Conservation (phyloP, 208 protist species). For the Acanthamoeba sp. region DNA sequence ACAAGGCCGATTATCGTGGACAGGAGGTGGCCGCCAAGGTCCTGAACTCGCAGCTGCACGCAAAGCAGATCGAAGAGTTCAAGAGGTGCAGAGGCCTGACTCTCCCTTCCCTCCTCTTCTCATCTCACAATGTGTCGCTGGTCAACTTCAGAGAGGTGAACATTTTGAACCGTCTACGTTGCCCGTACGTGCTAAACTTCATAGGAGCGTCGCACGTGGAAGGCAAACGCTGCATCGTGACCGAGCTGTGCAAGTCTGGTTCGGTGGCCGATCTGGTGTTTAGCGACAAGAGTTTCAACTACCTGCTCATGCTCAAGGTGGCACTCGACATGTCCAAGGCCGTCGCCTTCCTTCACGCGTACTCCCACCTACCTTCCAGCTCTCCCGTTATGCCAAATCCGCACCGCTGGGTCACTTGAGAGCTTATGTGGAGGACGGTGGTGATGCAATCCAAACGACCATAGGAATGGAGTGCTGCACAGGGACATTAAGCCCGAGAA, state of each 20-base stretch:
- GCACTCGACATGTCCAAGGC: slow-evolving; percentile 72
- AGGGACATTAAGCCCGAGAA: slow-evolving; percentile 63
- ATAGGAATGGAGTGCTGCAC: slow-evolving; percentile 67
- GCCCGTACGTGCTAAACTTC: slow-evolving; percentile 61
- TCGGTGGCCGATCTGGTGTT: slow-evolving; percentile 66
- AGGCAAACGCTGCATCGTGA: slow-evolving; percentile 57
- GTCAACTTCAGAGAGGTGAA: slow-evolving; percentile 65
- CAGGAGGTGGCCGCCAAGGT: slow-evolving; percentile 72
- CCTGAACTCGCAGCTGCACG: slow-evolving; percentile 49
- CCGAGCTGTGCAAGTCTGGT: slow-evolving; percentile 52
- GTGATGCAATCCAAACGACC: no score
- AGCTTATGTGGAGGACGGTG: no score
- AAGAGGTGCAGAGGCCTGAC: not conserved
- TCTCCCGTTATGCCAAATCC: no score
- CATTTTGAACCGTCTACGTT: slow-evolving; percentile 14
- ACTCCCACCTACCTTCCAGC: not conserved
- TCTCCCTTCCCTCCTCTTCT: not conserved
- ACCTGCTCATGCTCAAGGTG: slow-evolving; percentile 50
- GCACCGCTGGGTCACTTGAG: no score
- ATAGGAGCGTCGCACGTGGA: slow-evolving; percentile 56
- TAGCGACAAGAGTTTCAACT: slow-evolving; percentile 61
- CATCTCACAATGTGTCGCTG: not conserved
- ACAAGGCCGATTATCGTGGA: slow-evolving; percentile 56
- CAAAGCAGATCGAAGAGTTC: slow-evolving; percentile 66
- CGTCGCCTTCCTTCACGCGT: slow-evolving; percentile 45